A percentile compares a stretch with the other conserved stretches of the same genome.
Conservation (phyloP, 306 rosid species). For the Coriaria nepalensis region DNA sequence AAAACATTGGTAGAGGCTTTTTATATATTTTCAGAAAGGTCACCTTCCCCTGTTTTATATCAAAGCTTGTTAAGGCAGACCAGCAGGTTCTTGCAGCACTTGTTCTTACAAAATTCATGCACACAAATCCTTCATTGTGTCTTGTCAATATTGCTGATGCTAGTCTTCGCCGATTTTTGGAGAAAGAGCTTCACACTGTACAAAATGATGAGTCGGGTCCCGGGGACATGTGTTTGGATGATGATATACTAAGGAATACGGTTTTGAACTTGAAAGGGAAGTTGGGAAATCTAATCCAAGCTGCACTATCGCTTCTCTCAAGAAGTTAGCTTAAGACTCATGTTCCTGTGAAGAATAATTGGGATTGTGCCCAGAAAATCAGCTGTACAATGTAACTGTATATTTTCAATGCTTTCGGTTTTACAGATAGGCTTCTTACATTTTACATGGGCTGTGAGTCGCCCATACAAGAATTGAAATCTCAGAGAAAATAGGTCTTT, state of each 20-base stretch:
- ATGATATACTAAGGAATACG: constrained; percentile 37
- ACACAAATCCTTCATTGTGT: constrained; percentile 48
- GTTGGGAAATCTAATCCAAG: constrained; percentile 37
- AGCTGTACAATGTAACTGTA: too few species aligned
- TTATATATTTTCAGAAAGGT: constrained; percentile 36
- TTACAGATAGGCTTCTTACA: too few species aligned
- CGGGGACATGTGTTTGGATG: constrained; percentile 21
- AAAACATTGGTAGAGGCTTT: constrained; percentile 24
- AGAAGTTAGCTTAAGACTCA: neutral
- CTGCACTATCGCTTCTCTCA: constrained; percentile 30
- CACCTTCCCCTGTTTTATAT: constrained; percentile 50
- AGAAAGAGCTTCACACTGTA: constrained; percentile 45
- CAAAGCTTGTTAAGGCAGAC: constrained; percentile 81
- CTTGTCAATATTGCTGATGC: constrained; percentile 59
- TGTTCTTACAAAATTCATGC: constrained; percentile 66
- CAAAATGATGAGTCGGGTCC: constrained; percentile 26
- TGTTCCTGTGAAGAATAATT: neutral
- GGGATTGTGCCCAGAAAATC: too few species aligned
- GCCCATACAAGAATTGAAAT: too few species aligned
- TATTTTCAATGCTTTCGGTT: too few species aligned
- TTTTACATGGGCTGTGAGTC: too few species aligned
- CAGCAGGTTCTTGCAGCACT: constrained; percentile 81
- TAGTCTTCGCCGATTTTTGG: constrained; percentile 52
- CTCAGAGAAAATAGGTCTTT: too few species aligned
- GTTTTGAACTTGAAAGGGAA: constrained; percentile 37